These are phyloP conservation scores for Daucus carota DNA, from an alignment of 129 eudicot genomes.

Conservation along the genomic window DH1_v3.0 NC_030388.2:588001-588500, in stretches of 20 bases:
- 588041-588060: slow-evolving; percentile 72
- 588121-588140: slow-evolving; percentile 46
- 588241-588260: slow-evolving; percentile 62
- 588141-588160: slow-evolving; percentile 58
- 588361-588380: slow-evolving; percentile 58
- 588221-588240: slow-evolving; percentile 58
- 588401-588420: slow-evolving; percentile 34
- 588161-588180: slow-evolving; percentile 48
- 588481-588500: slow-evolving; percentile 54
- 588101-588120: slow-evolving; percentile 53
- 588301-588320: slow-evolving; percentile 37
- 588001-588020: slow-evolving; percentile 46
- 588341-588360: slow-evolving; percentile 66
- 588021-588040: slow-evolving; percentile 53
- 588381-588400: slow-evolving; percentile 47
- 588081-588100: slow-evolving; percentile 49
- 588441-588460: slow-evolving; percentile 56
- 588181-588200: slow-evolving; percentile 52
- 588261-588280: slow-evolving; percentile 31
- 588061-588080: slow-evolving; percentile 29
- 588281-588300: slow-evolving; percentile 59
- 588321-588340: slow-evolving; percentile 70
- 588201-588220: slow-evolving; percentile 70
- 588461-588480: slow-evolving; percentile 72
- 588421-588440: slow-evolving; percentile 53